Percentiles rank a stretch among this genome's conserved stretches.
Conservation (phyloP, 176 grass and related monocot species). For the Dactylis glomerata region DNA sequence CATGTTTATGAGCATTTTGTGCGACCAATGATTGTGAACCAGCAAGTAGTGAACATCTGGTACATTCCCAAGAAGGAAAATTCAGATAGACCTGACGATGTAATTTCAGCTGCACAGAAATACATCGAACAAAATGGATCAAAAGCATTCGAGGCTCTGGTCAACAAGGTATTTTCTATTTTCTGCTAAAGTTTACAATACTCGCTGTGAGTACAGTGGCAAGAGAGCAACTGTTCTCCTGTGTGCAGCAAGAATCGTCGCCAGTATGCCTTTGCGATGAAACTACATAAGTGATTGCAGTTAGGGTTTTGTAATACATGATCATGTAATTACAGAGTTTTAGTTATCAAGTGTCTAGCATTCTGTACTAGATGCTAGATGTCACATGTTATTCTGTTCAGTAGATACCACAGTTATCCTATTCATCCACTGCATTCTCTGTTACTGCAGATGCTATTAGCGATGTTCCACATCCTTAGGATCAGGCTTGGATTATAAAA, state of each 20-base stretch:
- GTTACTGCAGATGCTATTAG: neutral
- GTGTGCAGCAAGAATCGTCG: constrained; percentile 8
- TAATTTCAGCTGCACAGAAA: constrained; percentile 75
- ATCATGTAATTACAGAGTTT: neutral
- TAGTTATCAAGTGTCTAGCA: neutral
- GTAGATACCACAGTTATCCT: neutral
- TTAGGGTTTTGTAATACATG: neutral
- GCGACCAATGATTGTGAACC: constrained; percentile 80
- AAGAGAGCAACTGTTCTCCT: constrained; percentile 1
- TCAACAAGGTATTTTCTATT: constrained; percentile 72
- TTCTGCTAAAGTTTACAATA: constrained; percentile 2
- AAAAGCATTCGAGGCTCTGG: constrained; percentile 76
- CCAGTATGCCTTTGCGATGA: neutral
- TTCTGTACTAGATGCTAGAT: neutral
- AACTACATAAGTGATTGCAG: neutral
- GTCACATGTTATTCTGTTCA: neutral
- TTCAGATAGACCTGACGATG: constrained; percentile 54
- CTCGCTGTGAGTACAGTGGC: neutral
- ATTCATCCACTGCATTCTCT: neutral
- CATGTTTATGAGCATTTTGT: constrained; percentile 92
- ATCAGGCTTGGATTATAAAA: neutral
- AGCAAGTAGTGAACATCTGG: constrained; percentile 76
- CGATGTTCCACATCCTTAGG: neutral
- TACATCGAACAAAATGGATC: constrained; percentile 88
- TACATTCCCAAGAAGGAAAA: constrained; percentile 64